Conservation (phyloP, 2,329 filamentous ascomycete genomes). For the Fusarium newnesense region DNA sequence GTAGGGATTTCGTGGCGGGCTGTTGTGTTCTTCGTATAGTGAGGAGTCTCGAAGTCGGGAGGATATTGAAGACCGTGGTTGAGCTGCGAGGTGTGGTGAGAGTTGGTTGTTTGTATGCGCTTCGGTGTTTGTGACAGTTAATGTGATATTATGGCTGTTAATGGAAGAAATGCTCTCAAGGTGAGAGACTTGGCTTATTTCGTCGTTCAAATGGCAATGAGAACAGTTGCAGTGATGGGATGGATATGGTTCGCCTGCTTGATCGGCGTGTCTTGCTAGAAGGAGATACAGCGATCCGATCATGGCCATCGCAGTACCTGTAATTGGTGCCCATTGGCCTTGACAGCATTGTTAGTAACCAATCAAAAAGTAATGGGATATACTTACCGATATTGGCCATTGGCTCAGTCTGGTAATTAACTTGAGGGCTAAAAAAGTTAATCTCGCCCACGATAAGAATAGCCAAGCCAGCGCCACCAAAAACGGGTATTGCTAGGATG, state of each 20-base stretch:
- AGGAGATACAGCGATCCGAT: constrained; percentile 68
- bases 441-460: constrained; percentile 70
- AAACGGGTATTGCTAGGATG: constrained; percentile 68
- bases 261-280: constrained; percentile 47
- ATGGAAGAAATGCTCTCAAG: background rate
- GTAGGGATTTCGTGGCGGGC: constrained; percentile 26
- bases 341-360: background rate
- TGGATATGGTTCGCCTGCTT: background rate
- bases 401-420: constrained; percentile 70
- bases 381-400: constrained; percentile 67
- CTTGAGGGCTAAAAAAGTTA: constrained; percentile 69
- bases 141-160: background rate
- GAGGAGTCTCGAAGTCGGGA: background rate
- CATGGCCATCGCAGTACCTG: constrained; percentile 66
- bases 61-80: background rate
- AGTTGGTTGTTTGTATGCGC: background rate
- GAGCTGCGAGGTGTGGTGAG: background rate
- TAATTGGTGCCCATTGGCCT: constrained; percentile 71
- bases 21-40: constrained; percentile 22
- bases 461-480: constrained; percentile 66
- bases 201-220: background rate
- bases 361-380: accelerated
- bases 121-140: background rate
- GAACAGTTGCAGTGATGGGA: constrained; percentile 27
- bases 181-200: background rate